Conservation (phyloP, 2,329 filamentous ascomycete genomes). For the Monosporascus sp. region DNA sequence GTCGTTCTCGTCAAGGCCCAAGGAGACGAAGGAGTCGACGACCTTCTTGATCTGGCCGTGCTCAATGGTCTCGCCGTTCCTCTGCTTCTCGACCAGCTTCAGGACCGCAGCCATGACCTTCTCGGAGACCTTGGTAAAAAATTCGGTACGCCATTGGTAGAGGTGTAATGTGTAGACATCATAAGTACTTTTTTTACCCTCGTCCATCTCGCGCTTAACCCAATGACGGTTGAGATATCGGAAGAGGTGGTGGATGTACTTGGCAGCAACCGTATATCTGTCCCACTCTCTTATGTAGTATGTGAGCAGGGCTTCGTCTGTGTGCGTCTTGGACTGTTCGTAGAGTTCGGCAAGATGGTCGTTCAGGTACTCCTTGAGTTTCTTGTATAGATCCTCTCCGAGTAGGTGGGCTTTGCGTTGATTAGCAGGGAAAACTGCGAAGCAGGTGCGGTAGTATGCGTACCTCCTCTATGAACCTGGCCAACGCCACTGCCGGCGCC, state of each 20-base stretch:
- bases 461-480: slow-evolving; percentile 66
- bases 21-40: slow-evolving; percentile 91
- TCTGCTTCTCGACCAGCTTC: slow-evolving; percentile 93
- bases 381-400: slow-evolving; percentile 92
- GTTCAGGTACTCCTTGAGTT: slow-evolving; percentile 80
- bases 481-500: slow-evolving; percentile 36
- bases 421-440: slow-evolving; percentile 10
- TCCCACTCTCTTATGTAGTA: slow-evolving; percentile 98
- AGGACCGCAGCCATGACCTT: slow-evolving; percentile 95
- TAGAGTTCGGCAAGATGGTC: slow-evolving; percentile 69
- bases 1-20: slow-evolving; percentile 90
- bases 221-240: slow-evolving; percentile 95
- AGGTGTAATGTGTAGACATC: slow-evolving; percentile 97
- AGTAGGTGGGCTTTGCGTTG: slow-evolving; percentile 72
- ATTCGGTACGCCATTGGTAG: slow-evolving; percentile 88
- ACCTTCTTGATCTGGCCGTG: slow-evolving; percentile 95
- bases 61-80: slow-evolving; percentile 96
- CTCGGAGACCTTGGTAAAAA: slow-evolving; percentile 76
- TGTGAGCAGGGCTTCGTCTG: slow-evolving; percentile 80
- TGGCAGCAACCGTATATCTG: slow-evolving; percentile 89
- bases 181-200: slow-evolving; percentile 96
- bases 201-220: slow-evolving; percentile 98
- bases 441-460: slow-evolving; percentile 7
- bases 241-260: slow-evolving; percentile 97
- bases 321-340: slow-evolving; percentile 68